Evolutionary conservation across 2,329 filamentous ascomycete species (phyloP), one percentile per base, ranked within the genome.

Genomic region (Fusarium denticulatum): DNA sequence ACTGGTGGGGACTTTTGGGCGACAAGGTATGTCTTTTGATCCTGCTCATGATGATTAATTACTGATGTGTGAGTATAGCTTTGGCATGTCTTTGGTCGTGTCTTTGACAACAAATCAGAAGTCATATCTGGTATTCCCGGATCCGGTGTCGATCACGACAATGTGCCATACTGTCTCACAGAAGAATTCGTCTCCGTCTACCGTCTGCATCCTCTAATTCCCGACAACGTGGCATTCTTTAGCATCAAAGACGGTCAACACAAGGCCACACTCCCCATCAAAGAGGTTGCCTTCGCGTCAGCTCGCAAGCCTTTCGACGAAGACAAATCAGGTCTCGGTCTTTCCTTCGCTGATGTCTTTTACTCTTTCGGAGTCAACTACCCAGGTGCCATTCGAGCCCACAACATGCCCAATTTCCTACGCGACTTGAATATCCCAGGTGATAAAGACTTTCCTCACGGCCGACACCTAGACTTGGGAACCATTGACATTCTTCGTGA

Each of bases 141-240:
- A 7, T 71, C 69, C 4, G 47, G 57, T 1, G 69, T 71, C 2
- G 34, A 71, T 13, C 69, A 71, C 34, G 68, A 71, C 6, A 36
- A 24, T 1, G 63, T 20, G 1, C 69, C 69, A 15, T 71, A 72
- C 13, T 56, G 37, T 2, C 69, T 71, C 1, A 71, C 69, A 0
- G 69, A 72, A n/a, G 69, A 71, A 36, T 71, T 71, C 2, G 69
- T 72, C 7, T 71, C 69, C 0, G 69, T 71, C 13, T 72, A 71
- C 7, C 68, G 69, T 13, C 69, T 71, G 0, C 69, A 71, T 28
- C 43, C 69, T 36, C 63, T 71, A 2, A 72, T 71, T 0, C 69
- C 69, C 0, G 69, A 71, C 3, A 71, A 69, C 3, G 36, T 71
- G 2, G 69, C 69, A 2, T 72, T 72, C 30, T 71, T 71, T 26